Evolutionary conservation across 2,329 filamentous ascomycete genomes (phyloP).

Genomic region (Cladorrhinum sp.): DNA sequence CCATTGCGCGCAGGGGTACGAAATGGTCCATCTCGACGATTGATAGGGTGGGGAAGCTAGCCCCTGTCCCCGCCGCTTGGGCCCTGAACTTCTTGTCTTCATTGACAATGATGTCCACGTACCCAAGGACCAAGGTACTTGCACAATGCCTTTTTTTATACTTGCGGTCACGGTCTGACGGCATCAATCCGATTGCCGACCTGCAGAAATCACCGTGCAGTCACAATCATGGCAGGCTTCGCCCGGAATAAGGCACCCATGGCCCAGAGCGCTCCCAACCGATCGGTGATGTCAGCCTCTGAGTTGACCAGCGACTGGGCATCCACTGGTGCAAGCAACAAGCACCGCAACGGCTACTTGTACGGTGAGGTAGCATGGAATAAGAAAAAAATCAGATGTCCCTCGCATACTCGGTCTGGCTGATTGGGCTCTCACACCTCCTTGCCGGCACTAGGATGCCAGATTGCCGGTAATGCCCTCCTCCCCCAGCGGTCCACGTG

Average conservation of each 20-base stretch:
- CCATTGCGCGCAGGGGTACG: conserved; percentile 11
- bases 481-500: conserved; percentile 17
- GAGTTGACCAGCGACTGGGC: background rate
- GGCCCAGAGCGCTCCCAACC: background rate
- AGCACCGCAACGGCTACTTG: background rate
- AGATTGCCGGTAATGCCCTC: conserved; percentile 2
- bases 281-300: conserved; percentile 1
- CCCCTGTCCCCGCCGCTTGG: conserved; percentile 5
- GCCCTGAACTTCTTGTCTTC: background rate
- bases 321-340: background rate
- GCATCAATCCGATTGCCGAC: conserved; percentile 5
- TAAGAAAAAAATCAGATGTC: background rate
- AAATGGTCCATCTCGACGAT: background rate
- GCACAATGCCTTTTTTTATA: background rate
- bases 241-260: conserved; percentile 8
- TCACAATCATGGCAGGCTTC: background rate
- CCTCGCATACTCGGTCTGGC: background rate
- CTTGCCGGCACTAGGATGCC: background rate
- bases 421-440: background rate
- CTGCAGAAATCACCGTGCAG: background rate
- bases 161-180: background rate
- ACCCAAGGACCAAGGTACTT: background rate
- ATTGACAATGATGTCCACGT: background rate
- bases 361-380: background rate
- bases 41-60: conserved; percentile 13